Evolutionary conservation across 306 rosid species (phyloP), one percentile per base, ranked within the genome.

Genomic region (Prunus davidiana): DNA sequence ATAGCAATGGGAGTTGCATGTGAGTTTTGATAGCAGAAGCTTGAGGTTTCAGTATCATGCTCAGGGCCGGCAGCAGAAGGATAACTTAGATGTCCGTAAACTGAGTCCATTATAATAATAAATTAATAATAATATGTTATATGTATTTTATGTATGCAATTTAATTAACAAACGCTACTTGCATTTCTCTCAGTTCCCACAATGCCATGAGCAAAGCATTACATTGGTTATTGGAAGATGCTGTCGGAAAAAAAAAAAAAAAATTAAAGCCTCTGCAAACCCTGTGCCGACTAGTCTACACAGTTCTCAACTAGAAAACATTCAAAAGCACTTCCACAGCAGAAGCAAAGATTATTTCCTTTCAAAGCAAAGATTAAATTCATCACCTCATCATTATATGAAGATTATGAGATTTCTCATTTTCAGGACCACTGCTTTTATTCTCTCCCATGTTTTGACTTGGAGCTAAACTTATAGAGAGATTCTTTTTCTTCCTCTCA

Each of bases 1-100:
- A 18, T 16, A 52, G 49, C 28, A n/a, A 8, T 30, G 8, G 64
- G 50, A 54, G 67, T 10, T 38, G 56, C 76, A 57, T 58, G 76
- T 72, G 56, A 58, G 55, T 63, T 57, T 57, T 57, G 38, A 72
- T 72, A 57, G 67, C 49, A 22, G 55, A 72, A 57, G 12, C 56
- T 57, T 57, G 55, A 57, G 52, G 24, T 57, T 72, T 72, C 67
- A 41, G 43, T 58, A 43, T 41, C 25, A 41, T 55, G 54, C 41
- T n/a, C 56, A 41, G 19, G 41, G 30, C 38, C 43, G 67, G 76
- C 67, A 15, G 76, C 56, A 73, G 11, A 16, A 73, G 56, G 43
- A 73, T 24, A 43, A 57, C 67, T 9, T 41, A 8, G 34, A 14
- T 69, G 73, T 52, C 63, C 49, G 6, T 32, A 32, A 54, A 22